Base-by-base conservation (phyloP, 2,329 filamentous ascomycete genomes). In the Hypoxylon rubiginosum region DNA sequence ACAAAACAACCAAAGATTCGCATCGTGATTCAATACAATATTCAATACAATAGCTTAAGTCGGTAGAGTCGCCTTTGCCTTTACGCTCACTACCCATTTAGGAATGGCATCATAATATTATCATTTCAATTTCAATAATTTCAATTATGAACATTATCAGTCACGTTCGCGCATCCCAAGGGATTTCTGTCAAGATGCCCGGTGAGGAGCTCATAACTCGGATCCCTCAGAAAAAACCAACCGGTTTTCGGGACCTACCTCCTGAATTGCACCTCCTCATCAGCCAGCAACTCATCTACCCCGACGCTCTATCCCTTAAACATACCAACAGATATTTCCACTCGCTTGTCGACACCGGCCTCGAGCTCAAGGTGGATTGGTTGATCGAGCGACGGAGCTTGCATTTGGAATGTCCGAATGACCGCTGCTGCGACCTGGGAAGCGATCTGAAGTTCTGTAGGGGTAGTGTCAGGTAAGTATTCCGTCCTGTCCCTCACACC, bases 221-320 rank as follows among this genome's bases (percentile, higher is more conserved):
- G 43, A 7, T 11, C 49, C 39, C 57, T 15, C 32, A 32, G 41
- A 9, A 48, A 51, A 43, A 53, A 64, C 64, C 57, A 24, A 64
- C 56, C 21, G 74, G 73, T n/a, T 73, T 90, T 34, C 80, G 83
- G 75, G 77, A 79, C 15, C 80, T 92, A 2, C 91, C 91, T 1
- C 82, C 87, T 0, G 91, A 93, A 72, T 82, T 92, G n/a, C 90
- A 92, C 70, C 75, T 90, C 1, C 82, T 87, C 53, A 89, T 92
- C 59, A 81, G 86, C 32, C 75, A 82, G 10, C 81, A 86, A 58
- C 86, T 92, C 63, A 85, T 85, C 32, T 92, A 92, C 66, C 91
- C 91, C 0, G 90, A 93, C 67, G 90, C 91, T 0, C 83, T 92
- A 1, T 90, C 90, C 0, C 80, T 92, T 15, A 92, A 92, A 73